Evolutionary conservation across 345 rosid genomes (phyloP), one percentile per base, ranked within the genome.

Genomic region (Rhodomyrtus tomentosa): DNA sequence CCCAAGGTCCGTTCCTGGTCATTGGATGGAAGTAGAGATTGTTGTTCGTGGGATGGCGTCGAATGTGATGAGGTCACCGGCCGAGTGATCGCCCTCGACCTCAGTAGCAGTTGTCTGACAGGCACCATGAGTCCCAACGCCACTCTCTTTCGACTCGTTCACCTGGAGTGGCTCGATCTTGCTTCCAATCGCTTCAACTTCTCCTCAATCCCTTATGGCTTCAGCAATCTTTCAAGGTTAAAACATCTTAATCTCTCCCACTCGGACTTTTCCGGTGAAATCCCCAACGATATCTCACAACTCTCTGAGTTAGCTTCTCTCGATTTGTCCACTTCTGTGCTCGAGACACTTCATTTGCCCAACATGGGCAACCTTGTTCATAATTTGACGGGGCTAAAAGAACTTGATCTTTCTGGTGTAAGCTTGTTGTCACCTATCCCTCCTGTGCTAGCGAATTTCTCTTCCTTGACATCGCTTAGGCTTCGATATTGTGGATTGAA

Each of bases 31-130:
- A 21, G 25, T 54, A 56, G 85, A 22, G 83, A 80, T 27, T 84
- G 83, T 20, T 84, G 86, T 50, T 80, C 83, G 13, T 84, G 86
- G 86, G 82, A 55, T 1, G 86, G 86, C 3, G 83, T 84, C 8
- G 27, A 74, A 38, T 84, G 86, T n/a, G 86, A 84, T 74, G 80
- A 24, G 55, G 55, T 18, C 22, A 52, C 55, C 55, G 22, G 55
- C 9, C 24, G 24, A 18, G 55, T 52, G 55, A 52, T 25, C 1
- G 74, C 51, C 20, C 82, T 84, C n/a, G 51, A 84, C 50, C 82
- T 84, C 72, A 54, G 55, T 38, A 18, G 82, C 48, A 79, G 50
- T 21, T 51, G 50, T 36, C 86, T 84, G 15, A 7, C 1, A 1
- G 86, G 82, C 50, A 20, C 83, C 36, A 25, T 84, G n/a, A 76